Base-by-base conservation (phyloP, 352 stramenopile genomes). In the Lagenidium giganteum region DNA sequence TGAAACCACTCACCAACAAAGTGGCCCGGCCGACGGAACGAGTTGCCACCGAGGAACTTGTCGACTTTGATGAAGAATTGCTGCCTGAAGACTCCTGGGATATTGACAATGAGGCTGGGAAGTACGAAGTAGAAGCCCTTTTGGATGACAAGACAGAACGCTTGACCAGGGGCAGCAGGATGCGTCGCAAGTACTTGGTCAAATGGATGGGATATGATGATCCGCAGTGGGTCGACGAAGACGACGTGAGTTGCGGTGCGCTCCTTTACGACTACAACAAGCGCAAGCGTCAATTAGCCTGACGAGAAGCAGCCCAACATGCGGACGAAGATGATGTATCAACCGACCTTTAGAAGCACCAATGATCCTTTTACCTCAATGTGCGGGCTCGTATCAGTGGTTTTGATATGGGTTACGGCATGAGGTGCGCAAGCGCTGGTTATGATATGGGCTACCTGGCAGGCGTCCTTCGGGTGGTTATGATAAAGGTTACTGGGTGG, bases 131-230 rank as follows among this genome's bases (percentile, higher is more conserved):
- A 7, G 48, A 51, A 42, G 12, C 9, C 12, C 12, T 57, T 6
- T 22, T 57, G 7, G 41, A 57, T 17, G 13, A 23, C 21, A 18
- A 27, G 3, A 14, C 20, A 1, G 20, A 31, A 6, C 25, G 22
- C 3, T 51, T 56, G 18, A 42, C 36, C 6, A 9, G 36, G 7
- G 12, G 6, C 11, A 21, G 36, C 7, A 25, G 23, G 23, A 24
- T 8, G 7, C 16, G 20, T 29, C n/a, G 16, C 20, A 25, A 57
- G 14, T 62, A 57, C n/a, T 30, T 46, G 0, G 53, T 62, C 1
- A 16, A 14, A 0, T 62, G 53, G 53, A 20, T 47, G 3, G 42
- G 53, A 4, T 62, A 57, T 21, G 42, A 57, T 0, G 47, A 57
- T 4, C 30, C 33, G 2, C 42, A 6, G n/a, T 58, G 47, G 48